Base-by-base conservation (phyloP, 192 early-diverging fungal species). In the Entomortierella chlamydospora region DNA sequence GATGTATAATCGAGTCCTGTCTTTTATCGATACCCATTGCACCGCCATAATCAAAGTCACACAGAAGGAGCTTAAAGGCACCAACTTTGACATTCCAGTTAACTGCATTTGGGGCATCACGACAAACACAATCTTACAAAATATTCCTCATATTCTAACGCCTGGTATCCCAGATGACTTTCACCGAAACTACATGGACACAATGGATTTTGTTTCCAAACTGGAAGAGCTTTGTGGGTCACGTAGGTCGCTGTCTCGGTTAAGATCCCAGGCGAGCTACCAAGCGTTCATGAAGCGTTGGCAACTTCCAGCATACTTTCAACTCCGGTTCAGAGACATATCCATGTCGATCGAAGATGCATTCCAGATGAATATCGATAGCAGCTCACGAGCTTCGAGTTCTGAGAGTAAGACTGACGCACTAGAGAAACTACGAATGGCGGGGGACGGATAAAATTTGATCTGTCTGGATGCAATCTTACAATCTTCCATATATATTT, bases 101-200 rank as follows among this genome's bases (percentile, higher is more conserved):
- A 85, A 94, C 63, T 83, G 83, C 30, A 66, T 94, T 30, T 94
- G 90, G 90, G 72, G 70, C 5, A 73, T 88, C 37, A 72, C 87
- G 0, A 69, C 81, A 7, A 84, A 86, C 0, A 49, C 66, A 9
- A 87, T 93, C 13, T 61, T 84, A 17, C 80, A 83, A 42, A 73
- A 82, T 22, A 80, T 88, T 29, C 61, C 79, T 10, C 64, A 80
- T 20, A 91, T 93, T 31, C 89, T 91, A 64, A 84, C 83, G 31
- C 73, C 87, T 33, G 92, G 90, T 17, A 91, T 90, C 54, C 85
- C 93, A 2, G 90, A 91, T 57, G 74, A 87, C 1, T 94, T 93
- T 73, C 91, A 93, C 61, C 72, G 87, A 82, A 90, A 90, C 47
- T 90, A 90, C 53, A 86, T 70, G 3, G 82, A 85, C 26, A 86